Conservation (phyloP, 23 red algal genomes). For the Gracilaria caudata region DNA sequence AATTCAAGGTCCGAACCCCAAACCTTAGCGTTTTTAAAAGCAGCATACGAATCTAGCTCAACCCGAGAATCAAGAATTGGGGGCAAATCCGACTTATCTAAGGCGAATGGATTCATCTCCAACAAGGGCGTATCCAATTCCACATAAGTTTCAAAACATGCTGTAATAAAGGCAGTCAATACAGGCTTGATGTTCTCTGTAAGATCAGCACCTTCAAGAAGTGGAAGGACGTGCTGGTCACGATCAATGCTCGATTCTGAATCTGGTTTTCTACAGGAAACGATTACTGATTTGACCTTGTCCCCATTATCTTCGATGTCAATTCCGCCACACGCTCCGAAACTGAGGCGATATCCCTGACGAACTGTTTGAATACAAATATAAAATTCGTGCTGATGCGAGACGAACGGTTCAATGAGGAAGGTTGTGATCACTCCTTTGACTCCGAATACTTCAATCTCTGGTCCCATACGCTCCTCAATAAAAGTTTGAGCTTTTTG, state of each 20-base stretch:
- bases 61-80: conserved; percentile 88
- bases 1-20: conserved; percentile 93
- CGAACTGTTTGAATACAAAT: conserved; percentile 89
- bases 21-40: conserved; percentile 86
- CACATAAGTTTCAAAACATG: conserved; percentile 78
- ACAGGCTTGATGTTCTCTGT: not conserved
- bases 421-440: conserved; percentile 81
- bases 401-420: conserved; percentile 91
- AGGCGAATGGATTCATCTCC: conserved; percentile 95
- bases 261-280: conserved; percentile 37
- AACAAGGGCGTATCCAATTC: conserved; percentile 92
- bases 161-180: conserved; percentile 70
- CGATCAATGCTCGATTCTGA: conserved; percentile 32
- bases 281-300: conserved; percentile 59
- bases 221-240: conserved; percentile 43
- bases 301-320: conserved; percentile 97
- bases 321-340: conserved; percentile 91
- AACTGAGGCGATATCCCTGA: conserved; percentile 80
- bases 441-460: conserved; percentile 84
- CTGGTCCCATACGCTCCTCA: conserved; percentile 54
- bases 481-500: conserved; percentile 56
- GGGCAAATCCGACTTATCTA: conserved; percentile 42
- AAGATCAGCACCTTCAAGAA: conserved; percentile 41
- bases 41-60: conserved; percentile 96
- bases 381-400: conserved; percentile 88